Conservation (phyloP, 306 rosid species). For the Quercus agrifolia region DNA sequence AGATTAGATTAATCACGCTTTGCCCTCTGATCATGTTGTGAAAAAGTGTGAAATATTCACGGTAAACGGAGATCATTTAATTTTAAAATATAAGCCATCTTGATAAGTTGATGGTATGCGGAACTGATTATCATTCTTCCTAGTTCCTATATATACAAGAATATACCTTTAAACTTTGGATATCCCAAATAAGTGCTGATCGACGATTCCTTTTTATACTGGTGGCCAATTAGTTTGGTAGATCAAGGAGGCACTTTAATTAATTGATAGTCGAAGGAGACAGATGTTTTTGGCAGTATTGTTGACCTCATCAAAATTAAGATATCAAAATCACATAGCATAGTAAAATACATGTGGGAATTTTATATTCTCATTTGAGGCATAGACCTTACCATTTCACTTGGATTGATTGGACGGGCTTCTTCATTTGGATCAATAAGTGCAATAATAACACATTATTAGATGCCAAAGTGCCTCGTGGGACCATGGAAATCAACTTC, state of each 20-base stretch:
- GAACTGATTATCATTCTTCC: too few species aligned
- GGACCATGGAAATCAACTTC: slow-evolving; percentile 2
- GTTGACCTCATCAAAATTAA: background rate
- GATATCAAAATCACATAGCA: background rate
- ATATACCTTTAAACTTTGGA: background rate
- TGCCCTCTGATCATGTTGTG: too few species aligned
- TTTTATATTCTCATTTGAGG: background rate
- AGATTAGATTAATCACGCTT: too few species aligned
- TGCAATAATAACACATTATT: background rate
- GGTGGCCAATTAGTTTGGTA: too few species aligned
- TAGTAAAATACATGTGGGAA: background rate
- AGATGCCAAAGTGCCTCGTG: background rate
- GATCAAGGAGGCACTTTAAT: background rate
- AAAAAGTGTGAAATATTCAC: too few species aligned
- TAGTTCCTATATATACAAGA: background rate
- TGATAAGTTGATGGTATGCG: too few species aligned
- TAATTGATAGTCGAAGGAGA: background rate
- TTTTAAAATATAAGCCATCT: too few species aligned
- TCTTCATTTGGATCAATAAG: slow-evolving; percentile 4
- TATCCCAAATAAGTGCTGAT: background rate
- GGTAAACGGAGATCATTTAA: too few species aligned
- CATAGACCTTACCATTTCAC: background rate
- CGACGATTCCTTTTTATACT: background rate
- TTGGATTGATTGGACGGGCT: background rate
- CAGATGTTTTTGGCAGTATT: background rate